Evolutionary conservation across 2,329 filamentous ascomycete genomes (phyloP).

Genomic region (Hymenoscyphus salicellus): DNA sequence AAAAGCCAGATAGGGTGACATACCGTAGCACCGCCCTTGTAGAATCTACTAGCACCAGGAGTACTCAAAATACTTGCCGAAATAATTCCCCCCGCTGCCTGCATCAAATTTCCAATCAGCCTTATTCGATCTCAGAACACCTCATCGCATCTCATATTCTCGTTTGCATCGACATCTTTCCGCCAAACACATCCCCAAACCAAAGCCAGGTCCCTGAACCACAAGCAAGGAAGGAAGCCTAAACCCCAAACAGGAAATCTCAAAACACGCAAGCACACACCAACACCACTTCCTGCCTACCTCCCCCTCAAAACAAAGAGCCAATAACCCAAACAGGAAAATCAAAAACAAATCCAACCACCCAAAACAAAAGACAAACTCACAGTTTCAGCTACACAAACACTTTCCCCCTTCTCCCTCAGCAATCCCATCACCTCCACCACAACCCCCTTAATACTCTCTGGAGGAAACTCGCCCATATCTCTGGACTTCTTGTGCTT

Average conservation of each 20-base stretch:
- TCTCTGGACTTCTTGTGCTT: not conserved
- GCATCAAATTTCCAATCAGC: not conserved
- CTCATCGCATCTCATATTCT: not conserved
- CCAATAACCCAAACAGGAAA: not conserved
- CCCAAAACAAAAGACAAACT: constrained; percentile 14
- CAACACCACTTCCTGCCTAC: not conserved
- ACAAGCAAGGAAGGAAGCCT: too few relatives aligned
- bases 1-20: too few relatives aligned
- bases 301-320: not conserved
- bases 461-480: constrained; percentile 29
- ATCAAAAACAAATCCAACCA: not conserved
- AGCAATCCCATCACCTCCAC: constrained; percentile 52
- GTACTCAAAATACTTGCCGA: constrained; percentile 56
- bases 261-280: not conserved
- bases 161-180: not conserved
- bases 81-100: constrained; percentile 62
- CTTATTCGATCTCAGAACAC: not conserved
- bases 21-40: constrained; percentile 59
- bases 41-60: constrained; percentile 56
- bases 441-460: constrained; percentile 30
- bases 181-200: too few relatives aligned
- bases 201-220: too few relatives aligned
- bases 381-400: constrained; percentile 61
- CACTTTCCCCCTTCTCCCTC: constrained; percentile 52
- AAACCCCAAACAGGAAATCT: not conserved